Base-by-base conservation (phyloP, 441 rosid species). In the Corymbia calophylla region DNA sequence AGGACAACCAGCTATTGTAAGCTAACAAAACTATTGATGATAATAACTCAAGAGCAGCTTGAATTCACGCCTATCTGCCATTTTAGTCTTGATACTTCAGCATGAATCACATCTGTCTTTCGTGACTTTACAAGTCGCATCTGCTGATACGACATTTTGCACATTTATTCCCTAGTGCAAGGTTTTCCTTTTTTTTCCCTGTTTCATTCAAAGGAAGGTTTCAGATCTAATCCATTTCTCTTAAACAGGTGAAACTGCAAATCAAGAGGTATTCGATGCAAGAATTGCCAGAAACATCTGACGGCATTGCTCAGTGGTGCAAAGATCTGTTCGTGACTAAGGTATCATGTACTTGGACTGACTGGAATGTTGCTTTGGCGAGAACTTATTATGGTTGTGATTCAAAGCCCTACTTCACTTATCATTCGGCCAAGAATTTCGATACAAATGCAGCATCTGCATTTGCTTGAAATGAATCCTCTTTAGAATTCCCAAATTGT, bases 301-400 rank as follows among this genome's bases (percentile, higher is more conserved):
- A 58, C 19, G 91, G 89, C 14, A 87, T 87, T 58, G 89, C 87
- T 9, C 91, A 90, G 81, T 90, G 91, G 91, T 90, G 89, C 58
- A 87, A 82, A 60, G 91, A 90, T 27, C 51, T 62, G 35, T 87
- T 90, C 53, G 87, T 90, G 56, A 87, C 89, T 29, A 90, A 90
- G 89, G 89, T 80, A 68, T 77, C 11, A 2, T 12, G 18, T 44
- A 44, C 44, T 48, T 23, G 6, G 27, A 77, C n/a, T n/a, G 19
- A 44, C n/a, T 77, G 51, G 18, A 77, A 23, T 77, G 23, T 77
- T 44, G n/a, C 51, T 77, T 44, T 77, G n/a, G 23, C 5, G n/a
- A 25, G 84, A 77, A 77, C n/a, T 44, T 44, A 10, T 8, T 23
- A 23, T 48, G 44, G 84, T 44, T 77, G 10, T 23, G 25, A 77